These are phyloP conservation scores for Glarea lozoyensis DNA, from an alignment of 495 filamentous ascomycete species.

Conservation along the genomic window DNA sequence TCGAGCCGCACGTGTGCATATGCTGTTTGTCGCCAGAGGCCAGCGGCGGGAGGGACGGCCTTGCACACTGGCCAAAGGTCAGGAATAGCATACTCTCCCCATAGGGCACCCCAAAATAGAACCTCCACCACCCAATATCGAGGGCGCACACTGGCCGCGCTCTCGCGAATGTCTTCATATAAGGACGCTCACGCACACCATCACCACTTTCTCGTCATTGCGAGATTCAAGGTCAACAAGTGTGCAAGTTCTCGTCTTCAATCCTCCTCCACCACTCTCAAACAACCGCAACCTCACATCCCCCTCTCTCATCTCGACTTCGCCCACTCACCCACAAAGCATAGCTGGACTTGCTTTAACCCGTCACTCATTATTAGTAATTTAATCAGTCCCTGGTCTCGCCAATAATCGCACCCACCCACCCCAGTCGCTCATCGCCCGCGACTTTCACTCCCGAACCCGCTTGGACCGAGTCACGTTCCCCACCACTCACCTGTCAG, in stretches of 20 bases:
- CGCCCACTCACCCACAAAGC: conserved; percentile 10
- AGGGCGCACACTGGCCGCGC: conserved; percentile 10
- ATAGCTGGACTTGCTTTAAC: conserved; percentile 26
- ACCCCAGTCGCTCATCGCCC: conserved; percentile 18
- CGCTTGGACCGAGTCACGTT: conserved; percentile 19
- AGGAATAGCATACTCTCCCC: conserved; percentile 15
- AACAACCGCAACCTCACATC: conserved; percentile 4
- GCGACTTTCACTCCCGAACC: conserved; percentile 4
- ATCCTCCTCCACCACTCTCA: conserved; percentile 5
- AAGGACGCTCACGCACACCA: conserved; percentile 15
- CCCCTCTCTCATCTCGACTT: conserved; percentile 3
- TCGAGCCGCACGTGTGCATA: conserved; percentile 21
- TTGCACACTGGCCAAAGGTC: background rate
- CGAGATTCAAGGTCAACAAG: conserved; percentile 17
- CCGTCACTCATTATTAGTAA: conserved; percentile 25
- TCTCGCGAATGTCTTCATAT: conserved; percentile 12
- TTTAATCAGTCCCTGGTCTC: conserved; percentile 24
- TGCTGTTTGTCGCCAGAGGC: conserved; percentile 4
- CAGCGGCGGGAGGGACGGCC: background rate
- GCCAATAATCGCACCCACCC: conserved; percentile 20
- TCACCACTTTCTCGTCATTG: conserved; percentile 3
- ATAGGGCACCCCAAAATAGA: conserved; percentile 18
- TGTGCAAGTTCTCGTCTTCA: conserved; percentile 9
- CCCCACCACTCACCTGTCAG: conserved; percentile 25
- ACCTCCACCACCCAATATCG: conserved; percentile 5